Conservation (phyloP, 2,329 filamentous ascomycete genomes). For the Exophiala calicioides region DNA sequence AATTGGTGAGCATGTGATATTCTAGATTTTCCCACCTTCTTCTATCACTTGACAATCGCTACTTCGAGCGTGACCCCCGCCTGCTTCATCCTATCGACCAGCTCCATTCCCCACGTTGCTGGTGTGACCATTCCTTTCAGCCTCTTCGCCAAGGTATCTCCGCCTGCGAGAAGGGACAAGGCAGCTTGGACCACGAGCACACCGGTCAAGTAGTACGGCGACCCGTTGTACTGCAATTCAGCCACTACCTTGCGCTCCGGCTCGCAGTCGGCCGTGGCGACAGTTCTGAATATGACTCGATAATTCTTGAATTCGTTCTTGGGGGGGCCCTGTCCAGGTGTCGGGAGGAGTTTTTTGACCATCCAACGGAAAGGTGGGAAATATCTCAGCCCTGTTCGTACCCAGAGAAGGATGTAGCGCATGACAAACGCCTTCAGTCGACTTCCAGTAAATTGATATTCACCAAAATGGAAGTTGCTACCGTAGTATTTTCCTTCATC, state of each 20-base stretch:
- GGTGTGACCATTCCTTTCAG: constrained; percentile 50
- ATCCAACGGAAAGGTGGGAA: too few relatives aligned
- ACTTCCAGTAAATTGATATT: constrained; percentile 1
- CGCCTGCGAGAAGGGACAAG: constrained; percentile 43
- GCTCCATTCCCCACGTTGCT: constrained; percentile 48
- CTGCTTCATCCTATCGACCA: constrained; percentile 45
- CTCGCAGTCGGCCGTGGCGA: too few relatives aligned
- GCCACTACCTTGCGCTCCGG: constrained; percentile 39
- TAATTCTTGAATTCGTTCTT: too few relatives aligned
- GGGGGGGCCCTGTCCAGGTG: too few relatives aligned
- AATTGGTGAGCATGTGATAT: too few relatives aligned
- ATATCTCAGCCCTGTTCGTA: constrained; percentile 37
- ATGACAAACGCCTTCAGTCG: constrained; percentile 28
- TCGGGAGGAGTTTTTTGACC: too few relatives aligned
- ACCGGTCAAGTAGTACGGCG: constrained; percentile 45
- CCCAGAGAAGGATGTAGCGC: constrained; percentile 43
- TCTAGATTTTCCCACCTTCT: neutral
- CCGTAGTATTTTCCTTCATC: constrained; percentile 51
- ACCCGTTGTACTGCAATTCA: constrained; percentile 40
- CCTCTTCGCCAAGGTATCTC: constrained; percentile 41
- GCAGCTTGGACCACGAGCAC: constrained; percentile 46
- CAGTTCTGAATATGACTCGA: too few relatives aligned
- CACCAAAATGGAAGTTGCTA: constrained; percentile 21
- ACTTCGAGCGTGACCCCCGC: constrained; percentile 29
- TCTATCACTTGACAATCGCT: neutral